Percentiles rank a stretch among this genome's conserved stretches.
Evolutionary conservation across 1,139 yeast species (phyloP).

Genomic region (Scheffersomyces segobiensis): DNA sequence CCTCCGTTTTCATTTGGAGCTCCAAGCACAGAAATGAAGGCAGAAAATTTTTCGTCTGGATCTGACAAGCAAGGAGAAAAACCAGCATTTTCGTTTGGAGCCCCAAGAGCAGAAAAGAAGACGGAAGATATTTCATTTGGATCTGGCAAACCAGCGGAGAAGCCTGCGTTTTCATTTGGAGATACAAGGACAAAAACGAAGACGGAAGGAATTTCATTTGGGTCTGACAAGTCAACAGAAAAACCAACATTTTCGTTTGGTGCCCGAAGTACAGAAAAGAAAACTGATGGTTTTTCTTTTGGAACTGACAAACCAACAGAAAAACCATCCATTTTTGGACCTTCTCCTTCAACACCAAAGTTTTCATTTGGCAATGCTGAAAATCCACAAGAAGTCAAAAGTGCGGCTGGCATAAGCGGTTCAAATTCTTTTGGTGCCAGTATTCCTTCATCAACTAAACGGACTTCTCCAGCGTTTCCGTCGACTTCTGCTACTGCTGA

Average conservation of each 20-base stretch:
- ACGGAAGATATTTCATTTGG: constrained; percentile 11
- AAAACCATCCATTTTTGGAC: background rate
- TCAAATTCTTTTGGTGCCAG: background rate
- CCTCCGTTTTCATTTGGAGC: constrained; percentile 3
- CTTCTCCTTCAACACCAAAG: constrained; percentile 1
- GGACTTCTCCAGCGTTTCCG: constrained; percentile 2
- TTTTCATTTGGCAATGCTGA: constrained; percentile 10
- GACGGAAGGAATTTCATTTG: constrained; percentile 11
- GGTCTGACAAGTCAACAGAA: background rate
- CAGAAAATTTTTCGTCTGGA: too few relatives aligned
- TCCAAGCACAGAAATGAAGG: background rate
- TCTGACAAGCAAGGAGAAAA: constrained; percentile 1
- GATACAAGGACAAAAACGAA: background rate
- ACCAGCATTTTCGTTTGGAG: background rate
- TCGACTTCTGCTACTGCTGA: constrained; percentile 2
- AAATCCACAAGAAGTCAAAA: constrained; percentile 6
- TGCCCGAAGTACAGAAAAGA: background rate
- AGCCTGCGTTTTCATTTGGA: background rate
- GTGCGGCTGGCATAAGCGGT: constrained; percentile 1
- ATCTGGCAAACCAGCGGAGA: background rate
- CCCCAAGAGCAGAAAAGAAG: constrained; percentile 1
- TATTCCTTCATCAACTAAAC: background rate
- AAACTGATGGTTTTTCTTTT: constrained; percentile 9
- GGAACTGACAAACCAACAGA: constrained; percentile 4
- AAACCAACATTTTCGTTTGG: too few relatives aligned